Percentiles rank a stretch among this genome's conserved stretches.
These are phyloP conservation scores for Beauveria australis DNA, from an alignment of 2,329 filamentous ascomycete species.

Conservation along the genomic window DNA sequence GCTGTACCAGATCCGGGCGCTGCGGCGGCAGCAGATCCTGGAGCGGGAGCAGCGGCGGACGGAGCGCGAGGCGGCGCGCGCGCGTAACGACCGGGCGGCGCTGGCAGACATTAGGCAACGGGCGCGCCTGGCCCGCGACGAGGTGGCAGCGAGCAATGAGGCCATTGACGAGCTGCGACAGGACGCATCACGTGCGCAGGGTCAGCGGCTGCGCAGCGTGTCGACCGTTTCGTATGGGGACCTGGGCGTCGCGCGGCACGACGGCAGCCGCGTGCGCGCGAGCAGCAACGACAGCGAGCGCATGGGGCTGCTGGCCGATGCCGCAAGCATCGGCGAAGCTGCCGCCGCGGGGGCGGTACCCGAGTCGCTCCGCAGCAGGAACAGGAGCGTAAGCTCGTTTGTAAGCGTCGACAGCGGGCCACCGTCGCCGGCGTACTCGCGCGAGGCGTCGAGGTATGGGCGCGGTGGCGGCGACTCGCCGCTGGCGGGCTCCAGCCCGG, in stretches of 20 bases:
- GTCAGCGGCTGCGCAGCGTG: slow-evolving; percentile 56
- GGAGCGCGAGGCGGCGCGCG: slow-evolving; percentile 62
- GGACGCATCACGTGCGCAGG: slow-evolving; percentile 48
- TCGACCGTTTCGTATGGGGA: slow-evolving; percentile 71
- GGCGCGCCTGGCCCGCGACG: slow-evolving; percentile 36
- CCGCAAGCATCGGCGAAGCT: slow-evolving; percentile 50
- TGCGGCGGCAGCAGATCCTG: slow-evolving; percentile 64
- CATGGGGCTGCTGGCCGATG: slow-evolving; percentile 61
- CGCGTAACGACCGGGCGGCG: slow-evolving; percentile 59
- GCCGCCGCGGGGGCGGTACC: slow-evolving; percentile 24
- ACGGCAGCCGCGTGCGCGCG: slow-evolving; percentile 66
- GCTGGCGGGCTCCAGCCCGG: slow-evolving; percentile 41
- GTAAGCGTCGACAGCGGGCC: slow-evolving; percentile 45
- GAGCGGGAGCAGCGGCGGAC: slow-evolving; percentile 71
- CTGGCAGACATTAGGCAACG: slow-evolving; percentile 58
- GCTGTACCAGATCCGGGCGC: slow-evolving; percentile 78
- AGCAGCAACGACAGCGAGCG: slow-evolving; percentile 67
- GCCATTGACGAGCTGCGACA: slow-evolving; percentile 51
- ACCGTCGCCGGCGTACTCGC: slow-evolving; percentile 26
- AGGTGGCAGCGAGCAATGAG: slow-evolving; percentile 35
- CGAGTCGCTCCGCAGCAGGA: slow-evolving; percentile 31
- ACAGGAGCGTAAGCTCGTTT: slow-evolving; percentile 44
- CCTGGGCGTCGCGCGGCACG: slow-evolving; percentile 66
- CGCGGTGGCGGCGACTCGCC: background rate
- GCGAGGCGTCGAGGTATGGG: background rate